Evolutionary conservation across 768 basidiomycete genomes (phyloP).

Genomic region (Lactifluus subvellereus): DNA sequence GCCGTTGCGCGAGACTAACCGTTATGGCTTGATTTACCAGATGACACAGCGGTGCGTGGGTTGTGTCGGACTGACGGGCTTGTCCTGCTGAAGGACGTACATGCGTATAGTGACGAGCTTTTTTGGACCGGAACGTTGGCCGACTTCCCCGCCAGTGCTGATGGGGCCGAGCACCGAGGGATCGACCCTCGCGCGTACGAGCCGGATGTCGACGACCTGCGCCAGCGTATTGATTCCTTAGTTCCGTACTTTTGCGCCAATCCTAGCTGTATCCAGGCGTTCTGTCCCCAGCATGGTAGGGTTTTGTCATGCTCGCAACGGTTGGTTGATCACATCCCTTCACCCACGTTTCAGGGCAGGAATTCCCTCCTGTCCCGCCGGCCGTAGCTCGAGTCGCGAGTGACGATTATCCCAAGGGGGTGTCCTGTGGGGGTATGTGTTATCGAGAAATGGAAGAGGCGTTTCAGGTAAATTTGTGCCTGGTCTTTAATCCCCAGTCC

Average conservation of each 20-base stretch:
- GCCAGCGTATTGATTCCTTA: slow-evolving; percentile 26
- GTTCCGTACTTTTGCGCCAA: slow-evolving; percentile 27
- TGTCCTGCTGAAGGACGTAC: neutral
- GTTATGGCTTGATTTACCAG: slow-evolving; percentile 17
- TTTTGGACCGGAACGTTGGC: slow-evolving; percentile 14
- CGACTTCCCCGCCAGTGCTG: slow-evolving; percentile 4
- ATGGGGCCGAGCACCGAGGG: slow-evolving; percentile 10
- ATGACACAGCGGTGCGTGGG: slow-evolving; percentile 29
- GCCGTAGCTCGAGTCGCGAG: slow-evolving; percentile 8
- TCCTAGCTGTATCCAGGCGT: slow-evolving; percentile 13
- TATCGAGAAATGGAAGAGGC: slow-evolving; percentile 6
- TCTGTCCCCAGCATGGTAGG: slow-evolving; percentile 15
- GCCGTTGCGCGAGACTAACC: slow-evolving; percentile 11
- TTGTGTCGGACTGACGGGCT: slow-evolving; percentile 20
- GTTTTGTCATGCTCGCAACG: neutral
- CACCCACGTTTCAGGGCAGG: neutral
- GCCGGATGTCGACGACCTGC: slow-evolving; percentile 25
- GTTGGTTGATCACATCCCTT: neutral
- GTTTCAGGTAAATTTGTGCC: neutral
- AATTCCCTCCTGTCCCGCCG: neutral
- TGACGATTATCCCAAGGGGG: slow-evolving; percentile 3
- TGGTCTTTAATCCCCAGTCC: neutral
- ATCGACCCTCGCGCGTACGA: slow-evolving; percentile 21
- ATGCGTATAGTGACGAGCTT: slow-evolving; percentile 2
- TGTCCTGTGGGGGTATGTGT: slow-evolving; percentile 1